Conservation (phyloP, 2,329 filamentous ascomycete species). For the Ascochyta viciae-villosae region DNA sequence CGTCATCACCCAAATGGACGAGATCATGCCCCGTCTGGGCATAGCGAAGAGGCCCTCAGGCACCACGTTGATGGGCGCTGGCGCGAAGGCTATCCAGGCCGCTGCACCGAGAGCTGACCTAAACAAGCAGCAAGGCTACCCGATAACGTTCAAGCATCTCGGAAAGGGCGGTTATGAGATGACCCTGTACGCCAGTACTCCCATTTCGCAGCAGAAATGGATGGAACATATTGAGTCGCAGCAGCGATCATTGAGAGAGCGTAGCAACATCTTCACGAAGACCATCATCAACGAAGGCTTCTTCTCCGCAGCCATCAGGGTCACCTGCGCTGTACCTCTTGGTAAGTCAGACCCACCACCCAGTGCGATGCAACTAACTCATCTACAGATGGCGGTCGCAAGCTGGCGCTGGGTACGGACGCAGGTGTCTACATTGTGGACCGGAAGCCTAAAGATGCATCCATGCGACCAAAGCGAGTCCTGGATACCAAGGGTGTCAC, state of each 20-base stretch:
- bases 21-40: constrained; percentile 82
- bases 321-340: constrained; percentile 94
- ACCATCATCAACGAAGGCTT: constrained; percentile 80
- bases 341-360: constrained; percentile 61
- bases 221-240: constrained; percentile 93
- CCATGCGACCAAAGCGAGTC: constrained; percentile 77
- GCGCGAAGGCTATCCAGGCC: constrained; percentile 57
- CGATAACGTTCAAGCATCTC: constrained; percentile 94
- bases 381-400: constrained; percentile 82
- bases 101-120: constrained; percentile 46
- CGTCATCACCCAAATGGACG: constrained; percentile 95
- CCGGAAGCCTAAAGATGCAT: constrained; percentile 82
- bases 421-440: constrained; percentile 92
- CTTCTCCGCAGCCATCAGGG: constrained; percentile 85
- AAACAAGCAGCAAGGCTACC: constrained; percentile 76
- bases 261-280: constrained; percentile 74
- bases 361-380: constrained; percentile 27
- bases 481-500: constrained; percentile 88
- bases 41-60: constrained; percentile 80
- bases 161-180: constrained; percentile 95
- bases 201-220: constrained; percentile 91
- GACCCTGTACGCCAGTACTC: constrained; percentile 85
- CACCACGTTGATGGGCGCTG: constrained; percentile 70
- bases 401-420: constrained; percentile 93
- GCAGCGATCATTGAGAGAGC: constrained; percentile 82